Evolutionary conservation across 1,284 basidiomycete species (phyloP).

Genomic region (Phylloboletellus chloephorus): DNA sequence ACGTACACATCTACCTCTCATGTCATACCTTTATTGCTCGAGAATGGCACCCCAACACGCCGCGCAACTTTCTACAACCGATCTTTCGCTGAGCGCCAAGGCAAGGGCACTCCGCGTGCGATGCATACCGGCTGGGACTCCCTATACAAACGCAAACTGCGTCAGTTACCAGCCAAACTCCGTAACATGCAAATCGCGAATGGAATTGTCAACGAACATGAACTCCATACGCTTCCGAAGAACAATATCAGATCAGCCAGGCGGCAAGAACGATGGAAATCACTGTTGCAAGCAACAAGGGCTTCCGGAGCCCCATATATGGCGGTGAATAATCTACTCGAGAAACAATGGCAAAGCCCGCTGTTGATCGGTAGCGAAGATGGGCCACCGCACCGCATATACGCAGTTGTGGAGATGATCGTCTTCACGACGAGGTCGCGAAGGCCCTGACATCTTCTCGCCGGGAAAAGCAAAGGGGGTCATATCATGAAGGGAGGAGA

Average conservation of each 20-base stretch:
- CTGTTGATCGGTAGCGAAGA: constrained; percentile 1
- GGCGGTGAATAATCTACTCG: constrained; percentile 21
- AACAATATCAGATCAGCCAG: constrained; percentile 14
- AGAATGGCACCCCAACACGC: constrained; percentile 32
- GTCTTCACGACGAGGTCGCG: constrained; percentile 1
- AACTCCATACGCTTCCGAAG: constrained; percentile 7
- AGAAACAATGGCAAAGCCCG: constrained; percentile 13
- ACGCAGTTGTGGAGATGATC: constrained; percentile 13
- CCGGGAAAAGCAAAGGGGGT: background rate
- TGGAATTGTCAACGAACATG: constrained; percentile 2
- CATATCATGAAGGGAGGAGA: constrained; percentile 1
- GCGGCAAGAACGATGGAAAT: constrained; percentile 17
- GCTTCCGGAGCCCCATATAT: constrained; percentile 11
- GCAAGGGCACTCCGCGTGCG: constrained; percentile 37
- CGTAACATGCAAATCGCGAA: constrained; percentile 9
- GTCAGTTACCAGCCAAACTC: constrained; percentile 10
- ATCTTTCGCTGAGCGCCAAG: constrained; percentile 39
- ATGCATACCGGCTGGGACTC: constrained; percentile 21
- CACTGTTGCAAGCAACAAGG: constrained; percentile 1
- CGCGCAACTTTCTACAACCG: constrained; percentile 41
- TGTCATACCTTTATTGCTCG: background rate
- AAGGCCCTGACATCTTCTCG: background rate
- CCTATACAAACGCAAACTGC: constrained; percentile 12
- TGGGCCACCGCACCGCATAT: constrained; percentile 12
- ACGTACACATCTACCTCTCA: constrained; percentile 6